A percentile compares a stretch with the other conserved stretches of the same genome.
Evolutionary conservation across 225 moss, liverwort and hornwort species (phyloP).

Genomic region (Sphagnum contortum): DNA sequence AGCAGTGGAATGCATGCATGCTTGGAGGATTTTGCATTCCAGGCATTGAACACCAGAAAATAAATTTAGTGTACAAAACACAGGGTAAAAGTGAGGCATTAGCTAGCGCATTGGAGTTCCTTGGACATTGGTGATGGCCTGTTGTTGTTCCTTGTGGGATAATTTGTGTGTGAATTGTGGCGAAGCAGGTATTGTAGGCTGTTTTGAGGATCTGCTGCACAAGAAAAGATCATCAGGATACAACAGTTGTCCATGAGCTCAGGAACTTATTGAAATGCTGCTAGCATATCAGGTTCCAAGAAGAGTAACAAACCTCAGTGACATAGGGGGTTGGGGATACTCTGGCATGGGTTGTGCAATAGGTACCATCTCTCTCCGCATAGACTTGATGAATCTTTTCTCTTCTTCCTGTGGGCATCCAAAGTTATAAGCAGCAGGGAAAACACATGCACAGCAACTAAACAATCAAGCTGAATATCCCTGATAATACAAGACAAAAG

Average conservation of each 20-base stretch:
- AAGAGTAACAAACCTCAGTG: conserved; percentile 42
- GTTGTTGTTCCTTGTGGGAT: conserved; percentile 20
- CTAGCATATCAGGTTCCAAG: neutral
- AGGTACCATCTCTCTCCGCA: conserved; percentile 85
- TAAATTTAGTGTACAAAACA: too few relatives aligned
- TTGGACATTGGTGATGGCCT: neutral
- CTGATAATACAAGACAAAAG: too few relatives aligned
- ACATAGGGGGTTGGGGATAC: conserved; percentile 48
- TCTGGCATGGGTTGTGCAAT: conserved; percentile 72
- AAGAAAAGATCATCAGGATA: neutral
- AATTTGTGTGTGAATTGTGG: conserved; percentile 39
- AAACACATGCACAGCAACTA: too few relatives aligned
- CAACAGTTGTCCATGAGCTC: neutral
- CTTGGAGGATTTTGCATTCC: too few relatives aligned
- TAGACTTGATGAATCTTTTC: conserved; percentile 69
- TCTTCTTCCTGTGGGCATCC: conserved; percentile 54
- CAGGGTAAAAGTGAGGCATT: too few relatives aligned
- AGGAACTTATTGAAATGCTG: neutral
- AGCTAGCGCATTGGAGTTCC: too few relatives aligned
- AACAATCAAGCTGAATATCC: neutral
- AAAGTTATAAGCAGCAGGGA: neutral
- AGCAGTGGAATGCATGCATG: too few relatives aligned
- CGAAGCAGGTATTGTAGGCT: conserved; percentile 65
- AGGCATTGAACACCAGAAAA: too few relatives aligned
- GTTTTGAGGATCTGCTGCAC: conserved; percentile 52